Percentiles rank a stretch among this genome's conserved stretches.
phyloP scores from a whole-genome alignment of 2,329 filamentous ascomycete genomes.

The Rhexocercosporidium sp. region DNA sequence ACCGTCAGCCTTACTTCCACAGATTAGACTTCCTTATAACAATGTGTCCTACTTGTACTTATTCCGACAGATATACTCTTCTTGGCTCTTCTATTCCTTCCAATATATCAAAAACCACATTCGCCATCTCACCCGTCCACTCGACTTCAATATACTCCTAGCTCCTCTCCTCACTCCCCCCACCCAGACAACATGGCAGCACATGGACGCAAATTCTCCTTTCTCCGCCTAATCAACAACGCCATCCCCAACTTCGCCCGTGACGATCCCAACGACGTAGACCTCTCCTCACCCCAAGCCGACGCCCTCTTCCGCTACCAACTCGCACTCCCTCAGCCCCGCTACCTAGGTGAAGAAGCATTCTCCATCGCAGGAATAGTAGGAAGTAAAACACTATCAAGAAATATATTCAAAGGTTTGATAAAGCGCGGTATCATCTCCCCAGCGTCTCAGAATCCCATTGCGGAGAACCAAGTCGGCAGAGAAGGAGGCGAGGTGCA shows the following conservation, averaged over 20 bases:
- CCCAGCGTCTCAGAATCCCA: constrained; percentile 11
- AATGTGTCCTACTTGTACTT: too few relatives aligned
- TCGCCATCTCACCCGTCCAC: too few relatives aligned
- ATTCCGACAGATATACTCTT: too few relatives aligned
- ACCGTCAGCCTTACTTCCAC: too few relatives aligned
- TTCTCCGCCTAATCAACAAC: constrained; percentile 29
- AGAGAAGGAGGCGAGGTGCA: constrained; percentile 1
- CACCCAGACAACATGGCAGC: constrained; percentile 7
- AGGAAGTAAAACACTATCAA: constrained; percentile 9
- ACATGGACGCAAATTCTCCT: constrained; percentile 26
- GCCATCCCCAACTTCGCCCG: constrained; percentile 18
- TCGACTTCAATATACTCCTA: too few relatives aligned
- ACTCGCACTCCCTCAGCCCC: constrained; percentile 18
- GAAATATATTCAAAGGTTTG: constrained; percentile 28
- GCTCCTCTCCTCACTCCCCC: too few relatives aligned
- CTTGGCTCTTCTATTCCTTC: too few relatives aligned
- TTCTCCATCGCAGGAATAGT: constrained; percentile 29
- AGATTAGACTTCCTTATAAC: too few relatives aligned
- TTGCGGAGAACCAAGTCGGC: neutral
- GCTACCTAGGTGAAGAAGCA: constrained; percentile 23
- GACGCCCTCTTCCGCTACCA: constrained; percentile 32
- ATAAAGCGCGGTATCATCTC: constrained; percentile 25
- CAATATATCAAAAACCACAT: too few relatives aligned
- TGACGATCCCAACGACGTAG: constrained; percentile 28
- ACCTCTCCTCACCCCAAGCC: constrained; percentile 28